These are phyloP conservation scores for Thielaviopsis euricoi DNA, from an alignment of 2,329 filamentous ascomycete species.

Conservation along the genomic window DNA sequence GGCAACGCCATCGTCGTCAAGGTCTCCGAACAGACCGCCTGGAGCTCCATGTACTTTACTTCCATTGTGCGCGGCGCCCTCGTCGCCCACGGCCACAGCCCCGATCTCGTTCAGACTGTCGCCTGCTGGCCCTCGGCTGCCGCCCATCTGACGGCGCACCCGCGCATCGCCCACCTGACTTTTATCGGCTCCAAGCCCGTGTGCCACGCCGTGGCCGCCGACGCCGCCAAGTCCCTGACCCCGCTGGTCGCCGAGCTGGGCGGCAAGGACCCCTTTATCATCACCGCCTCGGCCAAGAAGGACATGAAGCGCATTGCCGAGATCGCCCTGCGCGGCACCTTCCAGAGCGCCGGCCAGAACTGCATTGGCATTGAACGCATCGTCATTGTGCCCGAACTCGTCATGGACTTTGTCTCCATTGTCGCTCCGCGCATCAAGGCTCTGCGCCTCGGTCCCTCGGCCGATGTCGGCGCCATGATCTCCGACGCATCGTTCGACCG, in stretches of 20 bases:
- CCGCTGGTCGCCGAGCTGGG: slow-evolving; percentile 84
- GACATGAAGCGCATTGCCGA: slow-evolving; percentile 60
- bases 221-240: slow-evolving; percentile 70
- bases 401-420: slow-evolving; percentile 52
- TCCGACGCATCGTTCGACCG: slow-evolving; percentile 59
- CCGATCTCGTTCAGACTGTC: slow-evolving; percentile 66
- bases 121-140: slow-evolving; percentile 80
- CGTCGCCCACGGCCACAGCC: slow-evolving; percentile 63
- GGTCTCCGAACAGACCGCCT: slow-evolving; percentile 87
- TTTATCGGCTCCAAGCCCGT: slow-evolving; percentile 87
- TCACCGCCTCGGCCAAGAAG: slow-evolving; percentile 58
- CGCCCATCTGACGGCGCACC: slow-evolving; percentile 67
- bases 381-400: slow-evolving; percentile 61
- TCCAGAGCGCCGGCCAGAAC: slow-evolving; percentile 92
- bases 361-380: slow-evolving; percentile 95
- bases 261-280: slow-evolving; percentile 82
- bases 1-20: slow-evolving; percentile 90
- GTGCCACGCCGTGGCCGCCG: slow-evolving; percentile 73
- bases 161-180: slow-evolving; percentile 71
- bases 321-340: slow-evolving; percentile 78
- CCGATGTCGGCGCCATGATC: slow-evolving; percentile 83
- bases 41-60: slow-evolving; percentile 74
- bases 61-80: slow-evolving; percentile 66
- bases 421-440: slow-evolving; percentile 58
- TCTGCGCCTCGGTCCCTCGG: slow-evolving; percentile 58